Conservation (phyloP, 2,329 filamentous ascomycete genomes). For the Diaporthe ampelina region DNA sequence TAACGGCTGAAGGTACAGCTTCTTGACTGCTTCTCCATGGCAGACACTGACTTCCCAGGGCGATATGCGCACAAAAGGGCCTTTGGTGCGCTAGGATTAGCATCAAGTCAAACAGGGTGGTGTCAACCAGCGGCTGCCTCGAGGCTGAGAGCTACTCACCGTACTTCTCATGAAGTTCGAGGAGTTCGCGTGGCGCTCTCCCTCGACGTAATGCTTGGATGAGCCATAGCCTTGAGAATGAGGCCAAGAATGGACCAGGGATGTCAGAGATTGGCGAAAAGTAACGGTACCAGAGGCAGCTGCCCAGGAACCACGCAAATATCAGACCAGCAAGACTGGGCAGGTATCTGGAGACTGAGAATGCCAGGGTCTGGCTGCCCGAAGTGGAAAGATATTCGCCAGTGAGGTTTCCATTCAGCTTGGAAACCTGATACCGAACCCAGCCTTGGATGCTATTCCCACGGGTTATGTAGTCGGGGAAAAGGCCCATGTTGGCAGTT, state of each 20-base stretch:
- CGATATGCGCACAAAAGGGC: slow-evolving; percentile 14
- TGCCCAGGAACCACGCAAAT: slow-evolving; percentile 8
- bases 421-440: neutral
- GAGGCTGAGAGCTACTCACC: neutral
- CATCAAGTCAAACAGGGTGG: neutral
- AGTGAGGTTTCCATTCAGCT: neutral
- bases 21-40: slow-evolving; percentile 4
- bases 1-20: slow-evolving; percentile 4
- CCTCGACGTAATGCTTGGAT: neutral
- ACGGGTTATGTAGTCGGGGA: neutral
- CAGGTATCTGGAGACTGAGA: neutral
- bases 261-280: slow-evolving; percentile 6
- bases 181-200: neutral
- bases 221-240: slow-evolving; percentile 15
- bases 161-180: slow-evolving; percentile 1
- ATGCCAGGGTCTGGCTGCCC: neutral
- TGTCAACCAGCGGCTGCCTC: neutral
- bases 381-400: neutral
- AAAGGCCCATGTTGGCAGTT: neutral
- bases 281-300: slow-evolving; percentile 20
- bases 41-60: slow-evolving; percentile 22
- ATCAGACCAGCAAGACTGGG: neutral
- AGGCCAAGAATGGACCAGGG: slow-evolving; percentile 14
- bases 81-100: neutral
- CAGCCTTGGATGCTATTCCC: neutral